Percentiles rank a stretch among this genome's conserved stretches.
Conservation (phyloP, 2,329 filamentous ascomycete genomes). For the Apiospora arundinis region DNA sequence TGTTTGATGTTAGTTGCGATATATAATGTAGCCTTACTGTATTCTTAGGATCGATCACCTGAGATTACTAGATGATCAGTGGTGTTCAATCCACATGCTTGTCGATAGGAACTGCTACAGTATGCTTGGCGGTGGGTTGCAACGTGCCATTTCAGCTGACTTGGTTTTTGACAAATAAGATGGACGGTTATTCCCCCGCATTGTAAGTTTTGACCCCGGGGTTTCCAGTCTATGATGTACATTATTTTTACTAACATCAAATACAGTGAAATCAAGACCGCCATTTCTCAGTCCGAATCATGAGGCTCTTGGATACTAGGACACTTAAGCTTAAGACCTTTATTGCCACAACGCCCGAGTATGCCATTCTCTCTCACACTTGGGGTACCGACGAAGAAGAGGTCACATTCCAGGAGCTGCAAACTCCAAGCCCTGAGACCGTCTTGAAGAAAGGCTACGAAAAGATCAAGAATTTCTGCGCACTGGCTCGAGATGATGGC, state of each 20-base stretch:
- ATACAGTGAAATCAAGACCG: not conserved
- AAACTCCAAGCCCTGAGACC: not conserved
- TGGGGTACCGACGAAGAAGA: conserved; percentile 40
- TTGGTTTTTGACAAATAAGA: too few species aligned
- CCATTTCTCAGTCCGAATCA: conserved; percentile 28
- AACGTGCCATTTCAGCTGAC: too few species aligned
- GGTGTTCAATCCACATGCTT: too few species aligned
- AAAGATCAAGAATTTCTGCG: not conserved
- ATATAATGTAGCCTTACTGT: too few species aligned
- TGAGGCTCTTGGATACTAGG: conserved; percentile 45
- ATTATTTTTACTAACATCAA: not conserved
- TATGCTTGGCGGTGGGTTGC: too few species aligned
- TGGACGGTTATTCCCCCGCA: too few species aligned
- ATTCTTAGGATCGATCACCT: too few species aligned
- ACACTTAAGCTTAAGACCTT: conserved; percentile 41
- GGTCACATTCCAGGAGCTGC: conserved; percentile 42
- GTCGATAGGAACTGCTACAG: too few species aligned
- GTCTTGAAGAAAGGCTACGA: not conserved
- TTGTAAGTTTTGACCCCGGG: too few species aligned
- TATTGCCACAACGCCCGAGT: conserved; percentile 33
- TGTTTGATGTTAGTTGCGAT: too few species aligned
- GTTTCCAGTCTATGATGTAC: too few species aligned
- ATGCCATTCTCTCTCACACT: conserved; percentile 48
- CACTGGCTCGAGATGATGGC: not conserved
- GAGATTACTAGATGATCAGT: too few species aligned